Base-by-base conservation (phyloP, 139 green algal genomes). In the Chlamydomonas eustigma region DNA sequence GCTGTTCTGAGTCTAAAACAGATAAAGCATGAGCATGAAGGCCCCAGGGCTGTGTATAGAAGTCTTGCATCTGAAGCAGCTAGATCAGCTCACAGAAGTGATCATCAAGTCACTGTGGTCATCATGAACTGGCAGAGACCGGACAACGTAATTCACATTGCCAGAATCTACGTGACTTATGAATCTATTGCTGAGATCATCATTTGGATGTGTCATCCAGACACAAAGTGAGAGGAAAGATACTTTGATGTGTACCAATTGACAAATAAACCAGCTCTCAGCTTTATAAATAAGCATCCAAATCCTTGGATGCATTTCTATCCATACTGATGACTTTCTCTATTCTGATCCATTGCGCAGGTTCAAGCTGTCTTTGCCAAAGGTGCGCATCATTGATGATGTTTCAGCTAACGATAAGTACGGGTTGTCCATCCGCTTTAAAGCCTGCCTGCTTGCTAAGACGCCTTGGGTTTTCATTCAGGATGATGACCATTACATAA, bases 391-490 rank as follows among this genome's bases (percentile, higher is more conserved):
- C 66, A 50, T 74, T 5, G 66, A 74, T 24, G 66, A 74, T 22
- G 33, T 50, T 51, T 74, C 66, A 51, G 66, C 66, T 8, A 74
- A 74, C 35, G 66, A 74, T 25, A 22, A 39, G 33, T 22, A 50
- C 35, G 66, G 66, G 33, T 24, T 74, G 8, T 74, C 66, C 32
- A 74, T 18, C 33, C 12, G 66, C 4, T 74, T 74, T 24, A 74
- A 50, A 35, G 66, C 24, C 32, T 74, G 66, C 66, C 66, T 74
- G 33, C 30, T 74, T 32, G 66, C 66, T 6, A 50, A 39, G 66
- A 51, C 33, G 5, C 18, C 66, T n/a, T 74, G 66, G 66, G 66
- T 74, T 6, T 50, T 74, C 8, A 74, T 74, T 22, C 66, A 74
- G 28, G 66, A 74, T 50, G 66, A 74, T 22, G 66, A 74, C 66